These are phyloP conservation scores for Carallia pectinifolia DNA, from an alignment of 345 rosid genomes.

Conservation along the genomic window DNA sequence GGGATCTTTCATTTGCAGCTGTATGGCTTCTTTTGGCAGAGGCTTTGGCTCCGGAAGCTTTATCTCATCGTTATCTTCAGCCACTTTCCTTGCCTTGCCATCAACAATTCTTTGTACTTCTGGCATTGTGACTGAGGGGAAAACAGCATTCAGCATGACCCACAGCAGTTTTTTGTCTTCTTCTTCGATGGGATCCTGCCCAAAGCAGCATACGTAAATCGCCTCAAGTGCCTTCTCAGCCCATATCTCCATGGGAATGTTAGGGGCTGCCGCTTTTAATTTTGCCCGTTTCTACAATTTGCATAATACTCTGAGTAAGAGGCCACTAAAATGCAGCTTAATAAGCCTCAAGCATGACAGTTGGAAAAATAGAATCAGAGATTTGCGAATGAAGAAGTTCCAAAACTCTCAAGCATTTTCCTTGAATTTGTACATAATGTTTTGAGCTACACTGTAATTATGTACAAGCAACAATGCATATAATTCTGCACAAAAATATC, in stretches of 20 bases:
- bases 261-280: slow-evolving; percentile 50
- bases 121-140: slow-evolving; percentile 51
- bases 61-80: slow-evolving; percentile 52
- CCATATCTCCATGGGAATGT: slow-evolving; percentile 67
- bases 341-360: neutral
- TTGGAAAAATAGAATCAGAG: neutral
- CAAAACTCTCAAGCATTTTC: too few species aligned
- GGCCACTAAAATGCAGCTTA: neutral
- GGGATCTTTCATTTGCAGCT: slow-evolving; percentile 91
- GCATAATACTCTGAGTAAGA: slow-evolving; percentile 1
- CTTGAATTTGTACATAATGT: too few species aligned
- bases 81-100: slow-evolving; percentile 61
- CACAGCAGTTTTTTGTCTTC: slow-evolving; percentile 66
- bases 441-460: too few species aligned
- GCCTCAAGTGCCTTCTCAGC: slow-evolving; percentile 91
- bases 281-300: slow-evolving; percentile 74
- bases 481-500: too few species aligned
- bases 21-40: slow-evolving; percentile 67
- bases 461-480: too few species aligned
- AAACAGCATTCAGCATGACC: slow-evolving; percentile 64
- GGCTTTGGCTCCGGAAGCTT: slow-evolving; percentile 46
- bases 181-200: slow-evolving; percentile 61
- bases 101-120: slow-evolving; percentile 60
- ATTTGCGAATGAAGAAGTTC: neutral
- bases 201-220: slow-evolving; percentile 75